Evolutionary conservation across 345 rosid species (phyloP).

Genomic region (Hibiscus tridactylites): DNA sequence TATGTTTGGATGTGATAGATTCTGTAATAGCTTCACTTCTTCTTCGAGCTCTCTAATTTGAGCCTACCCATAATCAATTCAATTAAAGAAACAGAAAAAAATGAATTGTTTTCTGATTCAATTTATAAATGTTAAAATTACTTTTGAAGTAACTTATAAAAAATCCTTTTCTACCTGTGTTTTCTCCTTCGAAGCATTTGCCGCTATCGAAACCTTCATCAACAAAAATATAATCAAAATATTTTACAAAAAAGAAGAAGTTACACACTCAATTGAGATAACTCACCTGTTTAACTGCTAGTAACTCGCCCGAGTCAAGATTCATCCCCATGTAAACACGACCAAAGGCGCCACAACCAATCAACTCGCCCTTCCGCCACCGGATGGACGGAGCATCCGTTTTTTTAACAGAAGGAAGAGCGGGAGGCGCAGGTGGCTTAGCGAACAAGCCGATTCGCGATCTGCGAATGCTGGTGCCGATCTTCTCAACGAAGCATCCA

Average conservation of each 20-base stretch:
- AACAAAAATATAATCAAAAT: neutral
- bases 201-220: conserved; percentile 51
- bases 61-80: conserved; percentile 27
- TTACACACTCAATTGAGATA: conserved; percentile 4
- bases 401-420: conserved; percentile 29
- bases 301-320: conserved; percentile 77
- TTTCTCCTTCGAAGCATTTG: conserved; percentile 61
- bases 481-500: conserved; percentile 54
- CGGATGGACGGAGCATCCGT: conserved; percentile 55
- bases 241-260: neutral
- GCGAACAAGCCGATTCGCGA: conserved; percentile 55
- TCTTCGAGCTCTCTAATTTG: conserved; percentile 80
- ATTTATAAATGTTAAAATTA: no score
- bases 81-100: conserved; percentile 9
- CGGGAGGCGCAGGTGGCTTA: conserved; percentile 38
- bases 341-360: conserved; percentile 66
- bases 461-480: conserved; percentile 64
- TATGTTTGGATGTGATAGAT: conserved; percentile 74
- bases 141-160: no score
- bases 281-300: conserved; percentile 57
- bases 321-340: conserved; percentile 71
- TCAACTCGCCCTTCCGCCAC: conserved; percentile 74
- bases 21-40: conserved; percentile 78
- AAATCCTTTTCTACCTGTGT: conserved; percentile 34
- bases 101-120: neutral